Evolutionary conservation across 768 basidiomycete species (phyloP), one percentile per base, ranked within the genome.

Genomic region (Agrocybe chaxingu): DNA sequence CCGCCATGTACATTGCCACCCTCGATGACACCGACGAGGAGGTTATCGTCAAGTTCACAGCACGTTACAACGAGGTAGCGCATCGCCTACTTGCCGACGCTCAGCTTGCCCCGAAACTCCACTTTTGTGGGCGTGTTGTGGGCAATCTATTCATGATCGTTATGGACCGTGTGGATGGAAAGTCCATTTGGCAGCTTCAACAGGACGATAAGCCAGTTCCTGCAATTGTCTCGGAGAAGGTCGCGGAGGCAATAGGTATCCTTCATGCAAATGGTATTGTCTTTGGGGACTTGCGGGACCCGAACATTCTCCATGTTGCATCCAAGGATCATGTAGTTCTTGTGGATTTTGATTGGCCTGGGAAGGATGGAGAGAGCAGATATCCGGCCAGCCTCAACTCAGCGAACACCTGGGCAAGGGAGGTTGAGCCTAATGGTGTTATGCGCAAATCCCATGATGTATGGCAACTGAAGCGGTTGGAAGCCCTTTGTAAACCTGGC

Each of bases 311-410:
- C 47, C 52, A 49, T 36, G 34, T 32, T 40, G 35, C 51, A 30
- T 33, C 45, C 42, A 50, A 54, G 29, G 39, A 11, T 24, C 48
- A 45, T 37, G 56, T 47, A 18, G 42, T 62, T 42, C 54, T 68
- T 9, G 51, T 66, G 34, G 62, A 66, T 52, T 66, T 66, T 47
- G 64, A 68, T 53, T 68, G 63, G 65, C 47, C 58, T 16, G 66
- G 57, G 9, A 51, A 48, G 35, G 46, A 47, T 32, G 57, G 45
- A 7, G 39, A 60, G 41, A 16, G 16, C 16, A 16, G 16, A 16
- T 16, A 16, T 16, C 16, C 16, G 16, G 16, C 16, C 16, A 16
- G 53, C 39, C 51, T 62, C 24, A 60, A 57, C 46, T 11, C 49
- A 36, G 16, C 24, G n/a, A 55, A 53, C 38, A 32, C 37, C 10